These are phyloP conservation scores for Lepidium campestre DNA, from an alignment of 441 rosid genomes.

Conservation along the genomic window DNA sequence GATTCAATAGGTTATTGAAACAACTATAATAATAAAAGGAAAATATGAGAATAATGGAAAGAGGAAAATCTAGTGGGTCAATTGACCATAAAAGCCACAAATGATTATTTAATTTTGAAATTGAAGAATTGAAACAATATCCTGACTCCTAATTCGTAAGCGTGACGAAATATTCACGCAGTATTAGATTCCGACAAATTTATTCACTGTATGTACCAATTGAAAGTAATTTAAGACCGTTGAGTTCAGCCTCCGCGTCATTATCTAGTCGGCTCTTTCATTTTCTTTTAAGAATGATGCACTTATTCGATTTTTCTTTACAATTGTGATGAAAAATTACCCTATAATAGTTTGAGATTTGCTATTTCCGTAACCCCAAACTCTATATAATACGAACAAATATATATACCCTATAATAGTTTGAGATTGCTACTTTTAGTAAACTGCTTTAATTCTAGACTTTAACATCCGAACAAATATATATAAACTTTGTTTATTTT, in stretches of 20 bases:
- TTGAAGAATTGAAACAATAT: neutral
- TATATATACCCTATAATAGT: neutral
- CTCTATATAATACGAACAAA: neutral
- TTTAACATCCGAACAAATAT: neutral
- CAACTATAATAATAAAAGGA: neutral
- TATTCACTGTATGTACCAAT: neutral
- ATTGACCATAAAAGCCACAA: constrained; percentile 11
- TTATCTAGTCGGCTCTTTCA: too few species aligned
- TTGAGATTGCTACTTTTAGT: neutral
- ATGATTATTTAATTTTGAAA: neutral
- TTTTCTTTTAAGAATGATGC: neutral
- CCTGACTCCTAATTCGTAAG: constrained; percentile 36
- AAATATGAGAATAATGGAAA: neutral
- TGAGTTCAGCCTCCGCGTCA: constrained; percentile 49
- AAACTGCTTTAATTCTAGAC: neutral
- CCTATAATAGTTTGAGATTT: neutral
- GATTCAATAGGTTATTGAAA: neutral
- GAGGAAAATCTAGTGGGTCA: constrained; percentile 14
- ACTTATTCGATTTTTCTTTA: neutral
- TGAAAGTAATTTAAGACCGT: constrained; percentile 10
- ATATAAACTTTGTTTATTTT: neutral
- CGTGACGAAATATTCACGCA: constrained; percentile 57
- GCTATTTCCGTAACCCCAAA: neutral
- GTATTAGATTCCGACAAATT: neutral
- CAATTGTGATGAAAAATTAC: too few species aligned